Conservation (phyloP, 1,284 basidiomycete species). For the Marasmius sp. region DNA sequence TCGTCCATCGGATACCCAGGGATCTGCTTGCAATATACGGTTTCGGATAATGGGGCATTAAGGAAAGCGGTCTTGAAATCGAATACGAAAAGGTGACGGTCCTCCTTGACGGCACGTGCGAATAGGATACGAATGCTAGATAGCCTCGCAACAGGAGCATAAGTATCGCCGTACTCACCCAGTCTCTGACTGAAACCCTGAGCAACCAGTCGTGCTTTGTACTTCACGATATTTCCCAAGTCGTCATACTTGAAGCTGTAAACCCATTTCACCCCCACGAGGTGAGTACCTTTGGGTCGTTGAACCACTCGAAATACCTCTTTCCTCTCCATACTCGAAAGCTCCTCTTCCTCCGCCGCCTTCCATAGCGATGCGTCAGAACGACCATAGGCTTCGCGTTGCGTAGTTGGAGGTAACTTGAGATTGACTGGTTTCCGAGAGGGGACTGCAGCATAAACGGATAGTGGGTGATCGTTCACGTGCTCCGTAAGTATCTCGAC, state of each 20-base stretch:
- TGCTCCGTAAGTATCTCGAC: too few relatives aligned
- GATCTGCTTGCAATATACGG: conserved; percentile 31
- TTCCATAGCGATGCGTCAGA: neutral
- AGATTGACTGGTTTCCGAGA: too few relatives aligned
- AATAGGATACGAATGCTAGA: conserved; percentile 14
- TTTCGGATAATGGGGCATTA: conserved; percentile 24
- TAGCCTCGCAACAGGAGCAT: conserved; percentile 14
- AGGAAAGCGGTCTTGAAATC: conserved; percentile 33
- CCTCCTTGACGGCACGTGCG: neutral
- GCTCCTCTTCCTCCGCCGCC: neutral
- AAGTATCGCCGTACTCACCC: conserved; percentile 15
- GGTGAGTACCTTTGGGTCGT: conserved; percentile 8
- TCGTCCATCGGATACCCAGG: conserved; percentile 18
- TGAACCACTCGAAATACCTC: conserved; percentile 2
- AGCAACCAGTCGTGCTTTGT: conserved; percentile 17
- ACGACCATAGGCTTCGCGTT: neutral
- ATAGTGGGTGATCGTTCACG: too few relatives aligned
- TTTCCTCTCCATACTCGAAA: neutral
- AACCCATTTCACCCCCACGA: conserved; percentile 23
- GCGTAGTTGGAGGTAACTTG: neutral
- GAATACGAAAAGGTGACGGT: conserved; percentile 13
- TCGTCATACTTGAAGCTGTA: conserved; percentile 18
- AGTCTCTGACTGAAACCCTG: conserved; percentile 16
- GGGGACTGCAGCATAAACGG: too few relatives aligned
- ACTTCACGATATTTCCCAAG: conserved; percentile 8